Conservation (phyloP, 805 yeast species). For the Dipodascopsis uninucleata region DNA sequence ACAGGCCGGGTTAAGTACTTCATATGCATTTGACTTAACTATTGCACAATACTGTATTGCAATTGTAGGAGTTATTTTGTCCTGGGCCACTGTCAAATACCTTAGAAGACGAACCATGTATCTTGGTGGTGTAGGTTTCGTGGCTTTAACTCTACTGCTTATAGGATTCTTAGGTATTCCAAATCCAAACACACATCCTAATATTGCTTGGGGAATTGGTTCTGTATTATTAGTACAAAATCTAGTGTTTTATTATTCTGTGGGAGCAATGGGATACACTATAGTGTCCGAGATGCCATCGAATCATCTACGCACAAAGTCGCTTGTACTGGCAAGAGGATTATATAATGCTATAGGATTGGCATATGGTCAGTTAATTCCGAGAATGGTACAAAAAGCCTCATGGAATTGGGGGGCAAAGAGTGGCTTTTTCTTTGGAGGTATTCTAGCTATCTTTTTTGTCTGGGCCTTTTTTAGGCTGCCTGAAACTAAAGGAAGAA, state of each 20-base stretch:
- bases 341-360: slow-evolving; percentile 30
- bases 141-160: slow-evolving; percentile 7
- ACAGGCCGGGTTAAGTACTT: slow-evolving; percentile 39
- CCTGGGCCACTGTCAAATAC: slow-evolving; percentile 26
- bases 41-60: slow-evolving; percentile 48
- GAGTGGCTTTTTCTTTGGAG: slow-evolving; percentile 36
- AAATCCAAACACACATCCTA: slow-evolving; percentile 4
- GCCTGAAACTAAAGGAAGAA: slow-evolving; percentile 57
- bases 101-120: slow-evolving; percentile 9
- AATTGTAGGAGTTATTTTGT: slow-evolving; percentile 40
- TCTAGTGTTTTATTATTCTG: slow-evolving; percentile 44
- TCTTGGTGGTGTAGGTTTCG: slow-evolving; percentile 13
- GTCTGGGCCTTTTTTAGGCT: slow-evolving; percentile 49
- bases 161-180: slow-evolving; percentile 23
- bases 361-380: slow-evolving; percentile 32
- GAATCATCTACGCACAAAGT: slow-evolving; percentile 42
- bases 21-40: slow-evolving; percentile 46
- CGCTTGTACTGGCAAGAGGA: slow-evolving; percentile 43
- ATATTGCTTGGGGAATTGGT: slow-evolving; percentile 34
- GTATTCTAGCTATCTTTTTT: slow-evolving; percentile 34
- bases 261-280: slow-evolving; percentile 45
- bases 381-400: slow-evolving; percentile 50
- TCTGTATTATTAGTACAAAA: slow-evolving; percentile 45
- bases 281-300: slow-evolving; percentile 45
- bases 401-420: slow-evolving; percentile 34